Percentiles rank a stretch among this genome's conserved stretches.
phyloP scores from a whole-genome alignment of 768 basidiomycete genomes.

The Mycena galericulata region DNA sequence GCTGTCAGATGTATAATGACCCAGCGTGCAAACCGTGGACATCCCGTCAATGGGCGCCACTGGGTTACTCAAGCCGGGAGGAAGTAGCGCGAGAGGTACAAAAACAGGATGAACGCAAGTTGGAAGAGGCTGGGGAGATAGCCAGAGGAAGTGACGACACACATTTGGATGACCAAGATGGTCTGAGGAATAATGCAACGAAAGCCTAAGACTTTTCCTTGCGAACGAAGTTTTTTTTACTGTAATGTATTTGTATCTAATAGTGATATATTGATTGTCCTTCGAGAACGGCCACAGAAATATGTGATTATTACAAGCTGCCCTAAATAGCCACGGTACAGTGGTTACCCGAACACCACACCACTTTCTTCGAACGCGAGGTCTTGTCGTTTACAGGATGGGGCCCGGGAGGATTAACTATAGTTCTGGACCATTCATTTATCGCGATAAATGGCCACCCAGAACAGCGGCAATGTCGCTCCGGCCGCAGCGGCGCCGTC shows the following conservation, averaged over 20 bases:
- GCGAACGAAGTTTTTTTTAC: conserved; percentile 21
- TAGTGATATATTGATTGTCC: conserved; percentile 15
- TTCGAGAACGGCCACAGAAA: neutral
- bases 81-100: conserved; percentile 26
- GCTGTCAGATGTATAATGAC: conserved; percentile 70
- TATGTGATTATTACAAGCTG: conserved; percentile 6
- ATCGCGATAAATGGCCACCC: too few relatives aligned
- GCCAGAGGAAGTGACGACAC: conserved; percentile 24
- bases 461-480: too few relatives aligned
- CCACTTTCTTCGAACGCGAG: too few relatives aligned
- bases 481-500: too few relatives aligned
- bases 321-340: too few relatives aligned
- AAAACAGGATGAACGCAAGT: conserved; percentile 26
- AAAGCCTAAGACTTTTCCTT: conserved; percentile 21
- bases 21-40: conserved; percentile 76
- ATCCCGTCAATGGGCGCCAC: conserved; percentile 68
- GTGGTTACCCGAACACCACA: too few relatives aligned
- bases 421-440: too few relatives aligned
- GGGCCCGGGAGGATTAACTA: too few relatives aligned
- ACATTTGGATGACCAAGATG: conserved; percentile 18
- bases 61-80: conserved; percentile 53
- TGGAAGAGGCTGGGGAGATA: conserved; percentile 23
- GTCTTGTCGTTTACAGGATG: too few relatives aligned
- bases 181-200: conserved; percentile 22
- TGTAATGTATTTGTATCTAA: conserved; percentile 25